Evolutionary conservation across 208 protist genomes (phyloP).

Genomic region (Entamoeba invadens): DNA sequence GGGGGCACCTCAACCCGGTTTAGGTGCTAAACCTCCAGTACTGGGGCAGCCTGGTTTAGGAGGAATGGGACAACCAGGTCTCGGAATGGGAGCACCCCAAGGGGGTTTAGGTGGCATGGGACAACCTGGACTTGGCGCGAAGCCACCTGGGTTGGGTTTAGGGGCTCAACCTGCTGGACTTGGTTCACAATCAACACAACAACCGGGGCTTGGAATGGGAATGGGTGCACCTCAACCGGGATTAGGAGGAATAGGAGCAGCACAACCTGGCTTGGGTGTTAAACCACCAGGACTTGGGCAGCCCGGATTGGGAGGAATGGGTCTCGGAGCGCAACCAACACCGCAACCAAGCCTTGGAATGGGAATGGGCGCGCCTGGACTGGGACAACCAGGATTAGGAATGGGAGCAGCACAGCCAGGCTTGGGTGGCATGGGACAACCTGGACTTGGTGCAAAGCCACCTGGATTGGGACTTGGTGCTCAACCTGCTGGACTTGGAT

Average conservation of each 20-base stretch:
- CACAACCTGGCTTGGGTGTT: not conserved
- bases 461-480: not conserved
- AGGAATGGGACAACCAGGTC: no score
- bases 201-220: not conserved
- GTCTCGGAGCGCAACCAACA: not conserved
- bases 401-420: not conserved
- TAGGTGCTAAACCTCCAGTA: not conserved
- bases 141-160: not conserved
- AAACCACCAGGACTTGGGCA: not conserved
- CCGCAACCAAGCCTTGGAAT: not conserved
- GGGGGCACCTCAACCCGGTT: not conserved
- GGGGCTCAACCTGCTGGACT: not conserved
- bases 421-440: not conserved
- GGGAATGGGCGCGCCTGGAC: not conserved
- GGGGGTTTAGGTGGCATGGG: not conserved
- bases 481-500: not conserved
- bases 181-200: not conserved
- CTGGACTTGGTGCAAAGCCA: not conserved
- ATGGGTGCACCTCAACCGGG: not conserved
- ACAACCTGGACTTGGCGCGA: not conserved
- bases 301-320: not conserved
- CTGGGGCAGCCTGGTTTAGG: not conserved
- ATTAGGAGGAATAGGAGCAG: not conserved
- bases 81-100: not conserved
- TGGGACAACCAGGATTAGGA: not conserved